Percentiles rank a stretch among this genome's conserved stretches.
Evolutionary conservation across 2,329 filamentous ascomycete genomes (phyloP).

Genomic region (Venturiaceae sp.): DNA sequence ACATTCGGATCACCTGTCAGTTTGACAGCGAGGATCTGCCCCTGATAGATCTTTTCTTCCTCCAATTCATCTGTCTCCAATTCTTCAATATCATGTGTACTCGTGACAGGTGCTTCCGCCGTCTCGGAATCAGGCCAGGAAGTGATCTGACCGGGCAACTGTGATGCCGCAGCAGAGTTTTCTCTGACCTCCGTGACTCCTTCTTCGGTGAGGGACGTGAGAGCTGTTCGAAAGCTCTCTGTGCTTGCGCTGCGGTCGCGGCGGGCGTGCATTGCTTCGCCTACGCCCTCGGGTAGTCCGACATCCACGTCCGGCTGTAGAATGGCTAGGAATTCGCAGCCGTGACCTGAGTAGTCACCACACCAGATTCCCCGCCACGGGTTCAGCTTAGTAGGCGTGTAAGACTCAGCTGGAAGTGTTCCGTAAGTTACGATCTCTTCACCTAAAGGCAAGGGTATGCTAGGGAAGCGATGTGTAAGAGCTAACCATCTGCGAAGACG

Average conservation of each 20-base stretch:
- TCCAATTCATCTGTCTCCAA: neutral
- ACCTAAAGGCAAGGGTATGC: constrained; percentile 31
- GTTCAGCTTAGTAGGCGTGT: constrained; percentile 69
- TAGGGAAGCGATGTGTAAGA: constrained; percentile 32
- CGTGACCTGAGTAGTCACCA: constrained; percentile 80
- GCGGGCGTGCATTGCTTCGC: constrained; percentile 12
- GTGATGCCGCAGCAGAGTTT: neutral
- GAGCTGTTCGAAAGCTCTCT: constrained; percentile 17
- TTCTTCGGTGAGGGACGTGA: neutral
- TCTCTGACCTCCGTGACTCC: neutral
- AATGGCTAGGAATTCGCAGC: constrained; percentile 78
- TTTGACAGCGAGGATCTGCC: constrained; percentile 5
- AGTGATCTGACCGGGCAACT: neutral
- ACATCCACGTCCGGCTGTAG: constrained; percentile 55
- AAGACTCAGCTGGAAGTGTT: constrained; percentile 64
- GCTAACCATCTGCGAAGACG: constrained; percentile 65
- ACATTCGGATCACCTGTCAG: constrained; percentile 87
- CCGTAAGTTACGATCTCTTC: constrained; percentile 54
- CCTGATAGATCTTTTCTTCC: neutral
- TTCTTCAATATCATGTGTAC: neutral
- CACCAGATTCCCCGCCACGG: constrained; percentile 89
- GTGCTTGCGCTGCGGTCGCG: constrained; percentile 19
- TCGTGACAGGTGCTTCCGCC: neutral
- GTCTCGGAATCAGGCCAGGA: neutral
- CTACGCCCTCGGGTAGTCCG: neutral